phyloP scores from a whole-genome alignment of 352 stramenopile species.

The Thraustochytrium sp. region DNA sequence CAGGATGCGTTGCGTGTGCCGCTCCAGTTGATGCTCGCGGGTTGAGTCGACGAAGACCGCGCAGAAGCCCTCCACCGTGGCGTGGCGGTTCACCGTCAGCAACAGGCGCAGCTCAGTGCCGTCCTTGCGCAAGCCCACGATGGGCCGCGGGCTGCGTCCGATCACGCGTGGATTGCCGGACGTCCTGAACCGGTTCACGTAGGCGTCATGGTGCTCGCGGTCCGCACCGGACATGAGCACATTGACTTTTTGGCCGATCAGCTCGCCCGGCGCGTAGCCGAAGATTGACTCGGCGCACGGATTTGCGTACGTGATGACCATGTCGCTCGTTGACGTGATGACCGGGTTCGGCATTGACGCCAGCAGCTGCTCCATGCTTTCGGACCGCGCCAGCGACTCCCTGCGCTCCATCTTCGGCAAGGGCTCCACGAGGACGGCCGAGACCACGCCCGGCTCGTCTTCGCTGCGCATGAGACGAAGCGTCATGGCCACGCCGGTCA shows the following conservation, averaged over 20 bases:
- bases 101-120: not conserved
- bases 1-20: not conserved
- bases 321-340: not conserved
- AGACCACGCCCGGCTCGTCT: too few species aligned
- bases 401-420: too few species aligned
- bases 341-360: not conserved
- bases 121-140: not conserved
- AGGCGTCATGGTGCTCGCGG: not conserved
- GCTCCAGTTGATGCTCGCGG: not conserved
- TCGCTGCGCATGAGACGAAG: too few species aligned
- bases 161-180: not conserved
- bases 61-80: not conserved
- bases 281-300: not conserved
- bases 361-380: not conserved
- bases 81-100: not conserved
- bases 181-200: not conserved
- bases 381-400: too few species aligned
- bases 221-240: not conserved
- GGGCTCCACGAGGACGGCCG: too few species aligned
- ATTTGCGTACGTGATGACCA: not conserved
- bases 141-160: not conserved
- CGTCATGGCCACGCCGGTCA: too few species aligned
- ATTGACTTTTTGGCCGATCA: slow-evolving; percentile 14
- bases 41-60: not conserved
- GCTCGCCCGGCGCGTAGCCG: slow-evolving; percentile 13